Percentiles rank a stretch among this genome's conserved stretches.
Conservation (phyloP, 2,329 filamentous ascomycete species). For the Phyllosticta citribraziliensis region DNA sequence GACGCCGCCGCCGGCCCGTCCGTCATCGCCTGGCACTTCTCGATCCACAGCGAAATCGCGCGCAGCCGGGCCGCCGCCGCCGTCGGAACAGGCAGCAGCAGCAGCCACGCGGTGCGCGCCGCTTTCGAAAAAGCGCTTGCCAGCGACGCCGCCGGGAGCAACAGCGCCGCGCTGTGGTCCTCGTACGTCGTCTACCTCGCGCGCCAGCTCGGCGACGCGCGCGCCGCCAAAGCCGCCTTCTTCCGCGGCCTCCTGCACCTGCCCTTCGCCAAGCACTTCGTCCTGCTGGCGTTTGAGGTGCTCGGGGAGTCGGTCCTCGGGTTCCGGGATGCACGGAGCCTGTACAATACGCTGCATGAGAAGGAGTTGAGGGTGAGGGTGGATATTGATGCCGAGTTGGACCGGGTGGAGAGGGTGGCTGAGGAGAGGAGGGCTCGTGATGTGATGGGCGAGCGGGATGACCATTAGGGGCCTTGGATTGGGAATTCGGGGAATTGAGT, state of each 20-base stretch:
- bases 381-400: slow-evolving; percentile 36
- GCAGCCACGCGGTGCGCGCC: slow-evolving; percentile 44
- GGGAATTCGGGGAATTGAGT: not conserved
- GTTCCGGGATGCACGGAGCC: slow-evolving; percentile 39
- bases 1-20: slow-evolving; percentile 19
- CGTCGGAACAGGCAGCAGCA: slow-evolving; percentile 14
- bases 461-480: not conserved
- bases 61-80: slow-evolving; percentile 28
- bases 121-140: slow-evolving; percentile 45
- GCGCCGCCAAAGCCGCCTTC: slow-evolving; percentile 40
- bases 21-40: slow-evolving; percentile 44
- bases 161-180: slow-evolving; percentile 24
- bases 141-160: slow-evolving; percentile 17
- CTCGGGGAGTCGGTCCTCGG: slow-evolving; percentile 25
- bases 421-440: not conserved
- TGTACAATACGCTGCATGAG: slow-evolving; percentile 49
- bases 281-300: slow-evolving; percentile 46
- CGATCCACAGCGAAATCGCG: slow-evolving; percentile 45
- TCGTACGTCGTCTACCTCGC: slow-evolving; percentile 17
- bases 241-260: slow-evolving; percentile 46
- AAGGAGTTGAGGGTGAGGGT: slow-evolving; percentile 52
- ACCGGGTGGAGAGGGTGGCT: not conserved
- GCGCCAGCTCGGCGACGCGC: not conserved
- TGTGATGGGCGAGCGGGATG: not conserved
- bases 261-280: slow-evolving; percentile 54